Percentiles rank a stretch among this genome's conserved stretches.
Conservation (phyloP, 148 eudicot genomes). For the Chenopodium formosanum region DNA sequence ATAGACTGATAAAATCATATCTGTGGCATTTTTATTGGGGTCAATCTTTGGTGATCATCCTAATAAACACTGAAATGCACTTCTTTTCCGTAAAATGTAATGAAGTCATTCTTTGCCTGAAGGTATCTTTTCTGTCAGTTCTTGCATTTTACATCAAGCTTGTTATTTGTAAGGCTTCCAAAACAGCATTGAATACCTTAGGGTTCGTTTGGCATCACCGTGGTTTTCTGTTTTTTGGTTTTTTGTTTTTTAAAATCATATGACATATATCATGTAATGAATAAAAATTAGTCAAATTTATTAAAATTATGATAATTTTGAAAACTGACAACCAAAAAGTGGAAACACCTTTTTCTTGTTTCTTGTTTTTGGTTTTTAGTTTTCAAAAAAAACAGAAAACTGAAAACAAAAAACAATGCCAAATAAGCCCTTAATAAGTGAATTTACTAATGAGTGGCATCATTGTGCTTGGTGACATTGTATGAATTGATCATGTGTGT, state of each 20-base stretch:
- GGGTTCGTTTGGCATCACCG: no score
- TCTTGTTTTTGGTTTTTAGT: no score
- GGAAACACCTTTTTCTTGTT: no score
- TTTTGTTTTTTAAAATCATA: no score
- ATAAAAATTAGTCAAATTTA: no score
- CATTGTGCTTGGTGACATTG: neutral
- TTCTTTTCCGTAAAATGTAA: neutral
- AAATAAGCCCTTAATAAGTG: neutral
- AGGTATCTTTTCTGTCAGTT: neutral
- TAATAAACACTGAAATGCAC: neutral
- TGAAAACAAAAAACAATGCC: no score
- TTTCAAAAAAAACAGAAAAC: no score
- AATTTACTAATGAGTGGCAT: neutral
- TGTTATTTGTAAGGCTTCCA: neutral
- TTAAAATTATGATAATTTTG: no score
- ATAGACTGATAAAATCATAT: neutral
- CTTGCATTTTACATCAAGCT: neutral
- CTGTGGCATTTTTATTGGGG: neutral
- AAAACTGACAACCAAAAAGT: no score
- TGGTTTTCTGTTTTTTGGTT: no score
- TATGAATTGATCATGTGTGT: neutral
- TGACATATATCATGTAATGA: no score
- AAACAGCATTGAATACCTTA: neutral
- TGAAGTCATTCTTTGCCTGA: neutral
- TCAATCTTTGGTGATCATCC: neutral